phyloP scores from a whole-genome alignment of 1,284 basidiomycete species.

The Apiotrichum akiyoshidainum region DNA sequence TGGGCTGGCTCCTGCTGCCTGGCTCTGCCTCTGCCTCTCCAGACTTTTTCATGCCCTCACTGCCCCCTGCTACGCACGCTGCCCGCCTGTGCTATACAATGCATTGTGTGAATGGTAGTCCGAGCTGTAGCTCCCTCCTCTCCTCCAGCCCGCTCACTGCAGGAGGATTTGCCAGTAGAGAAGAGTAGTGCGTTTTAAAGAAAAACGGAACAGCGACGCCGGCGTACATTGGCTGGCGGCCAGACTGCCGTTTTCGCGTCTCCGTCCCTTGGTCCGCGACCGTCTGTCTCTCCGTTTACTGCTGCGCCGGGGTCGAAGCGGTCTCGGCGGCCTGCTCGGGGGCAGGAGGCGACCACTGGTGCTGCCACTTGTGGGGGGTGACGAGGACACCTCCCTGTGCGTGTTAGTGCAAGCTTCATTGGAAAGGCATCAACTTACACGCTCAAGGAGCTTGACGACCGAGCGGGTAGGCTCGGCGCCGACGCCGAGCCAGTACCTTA shows the following conservation, averaged over 20 bases:
- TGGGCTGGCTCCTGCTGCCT: too few species aligned
- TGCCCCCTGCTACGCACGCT: too few species aligned
- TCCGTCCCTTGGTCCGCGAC: background rate
- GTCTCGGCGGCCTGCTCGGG: background rate
- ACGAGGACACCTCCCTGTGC: slow-evolving; percentile 40
- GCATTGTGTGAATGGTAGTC: slow-evolving; percentile 10
- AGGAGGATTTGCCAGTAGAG: background rate
- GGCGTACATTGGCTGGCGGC: background rate
- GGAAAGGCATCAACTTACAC: slow-evolving; percentile 58
- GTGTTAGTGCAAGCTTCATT: slow-evolving; percentile 10
- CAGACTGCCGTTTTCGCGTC: background rate
- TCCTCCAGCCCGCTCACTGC: slow-evolving; percentile 6
- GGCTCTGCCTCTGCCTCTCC: too few species aligned
- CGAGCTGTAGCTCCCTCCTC: background rate
- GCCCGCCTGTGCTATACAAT: slow-evolving; percentile 12
- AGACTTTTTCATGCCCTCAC: slow-evolving; percentile 1
- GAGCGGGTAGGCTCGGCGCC: slow-evolving; percentile 80
- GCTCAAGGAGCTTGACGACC: slow-evolving; percentile 71
- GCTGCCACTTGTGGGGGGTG: slow-evolving; percentile 45
- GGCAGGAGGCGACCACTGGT: slow-evolving; percentile 31
- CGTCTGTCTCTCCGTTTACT: background rate
- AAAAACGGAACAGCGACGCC: too few species aligned
- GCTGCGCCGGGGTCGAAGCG: background rate
- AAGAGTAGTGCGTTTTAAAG: background rate
- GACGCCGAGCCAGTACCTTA: slow-evolving; percentile 81